Evolutionary conservation across 805 yeast genomes (phyloP).

Genomic region (Wickerhamiella sorbophila): DNA sequence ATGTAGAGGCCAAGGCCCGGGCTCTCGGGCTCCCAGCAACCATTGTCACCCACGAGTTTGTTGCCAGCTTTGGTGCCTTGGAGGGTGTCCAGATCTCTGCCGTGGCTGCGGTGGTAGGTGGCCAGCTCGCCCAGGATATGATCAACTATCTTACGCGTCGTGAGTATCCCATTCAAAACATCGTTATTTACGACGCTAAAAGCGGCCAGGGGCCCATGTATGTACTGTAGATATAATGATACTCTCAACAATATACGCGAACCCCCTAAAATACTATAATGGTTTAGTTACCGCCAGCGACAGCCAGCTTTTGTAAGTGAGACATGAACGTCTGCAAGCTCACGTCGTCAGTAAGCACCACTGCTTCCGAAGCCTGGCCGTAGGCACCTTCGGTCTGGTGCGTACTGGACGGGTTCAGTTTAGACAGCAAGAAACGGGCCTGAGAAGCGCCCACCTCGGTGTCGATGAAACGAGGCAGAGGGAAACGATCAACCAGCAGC

Average conservation of each 20-base stretch:
- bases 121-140: conserved; percentile 78
- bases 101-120: conserved; percentile 77
- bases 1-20: conserved; percentile 18
- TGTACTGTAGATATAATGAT: conserved; percentile 30
- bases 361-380: conserved; percentile 45
- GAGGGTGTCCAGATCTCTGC: conserved; percentile 57
- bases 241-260: background rate
- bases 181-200: conserved; percentile 60
- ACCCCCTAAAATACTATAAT: background rate
- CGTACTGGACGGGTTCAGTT: conserved; percentile 85
- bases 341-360: conserved; percentile 93
- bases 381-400: conserved; percentile 41
- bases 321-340: conserved; percentile 88
- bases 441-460: conserved; percentile 98
- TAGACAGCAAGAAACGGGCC: conserved; percentile 89
- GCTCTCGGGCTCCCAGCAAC: conserved; percentile 34
- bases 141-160: conserved; percentile 65
- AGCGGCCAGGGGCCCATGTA: conserved; percentile 67
- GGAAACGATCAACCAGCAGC: conserved; percentile 84
- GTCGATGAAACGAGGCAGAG: conserved; percentile 92
- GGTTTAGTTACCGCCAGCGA: conserved; percentile 28
- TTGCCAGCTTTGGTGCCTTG: conserved; percentile 22
- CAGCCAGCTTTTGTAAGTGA: conserved; percentile 85
- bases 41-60: conserved; percentile 29
- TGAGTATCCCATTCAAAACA: conserved; percentile 71